Evolutionary conservation across 2,329 filamentous ascomycete genomes (phyloP).

Genomic region (Monosporascus sp.): DNA sequence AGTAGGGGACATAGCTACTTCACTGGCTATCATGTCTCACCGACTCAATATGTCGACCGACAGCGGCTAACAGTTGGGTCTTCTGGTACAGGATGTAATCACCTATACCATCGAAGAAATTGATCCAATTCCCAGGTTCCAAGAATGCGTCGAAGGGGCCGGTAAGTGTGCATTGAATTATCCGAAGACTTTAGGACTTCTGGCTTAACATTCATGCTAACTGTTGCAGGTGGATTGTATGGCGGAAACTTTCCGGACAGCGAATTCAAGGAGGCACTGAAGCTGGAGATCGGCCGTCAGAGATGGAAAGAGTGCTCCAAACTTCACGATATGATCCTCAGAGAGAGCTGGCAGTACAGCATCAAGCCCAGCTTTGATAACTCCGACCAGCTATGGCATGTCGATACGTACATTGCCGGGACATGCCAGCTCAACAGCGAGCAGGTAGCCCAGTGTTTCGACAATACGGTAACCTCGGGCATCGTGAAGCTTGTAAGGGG

Average conservation of each 20-base stretch:
- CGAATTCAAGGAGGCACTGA: slow-evolving; percentile 5
- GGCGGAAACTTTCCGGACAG: slow-evolving; percentile 8
- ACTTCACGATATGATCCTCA: not conserved
- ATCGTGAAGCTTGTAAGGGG: not conserved
- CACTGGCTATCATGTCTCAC: no score
- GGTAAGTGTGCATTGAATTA: not conserved
- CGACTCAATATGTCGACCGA: not conserved
- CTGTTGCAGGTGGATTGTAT: slow-evolving; percentile 4
- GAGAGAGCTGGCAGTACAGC: not conserved
- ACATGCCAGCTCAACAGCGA: not conserved
- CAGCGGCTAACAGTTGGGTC: not conserved
- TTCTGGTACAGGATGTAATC: slow-evolving; percentile 8
- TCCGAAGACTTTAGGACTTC: not conserved
- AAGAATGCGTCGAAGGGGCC: slow-evolving; percentile 9
- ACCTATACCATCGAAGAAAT: slow-evolving; percentile 10
- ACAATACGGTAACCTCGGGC: not conserved
- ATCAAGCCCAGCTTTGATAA: not conserved
- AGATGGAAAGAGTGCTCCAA: not conserved
- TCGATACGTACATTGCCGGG: not conserved
- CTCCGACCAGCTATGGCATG: not conserved
- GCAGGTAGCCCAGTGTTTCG: not conserved
- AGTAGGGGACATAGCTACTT: no score
- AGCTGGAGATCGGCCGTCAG: not conserved
- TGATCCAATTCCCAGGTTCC: not conserved
- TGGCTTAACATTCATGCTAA: not conserved